Evolutionary conservation across 495 filamentous ascomycete genomes (phyloP), one percentile per base, ranked within the genome.

Genomic region (Platismatia glauca): DNA sequence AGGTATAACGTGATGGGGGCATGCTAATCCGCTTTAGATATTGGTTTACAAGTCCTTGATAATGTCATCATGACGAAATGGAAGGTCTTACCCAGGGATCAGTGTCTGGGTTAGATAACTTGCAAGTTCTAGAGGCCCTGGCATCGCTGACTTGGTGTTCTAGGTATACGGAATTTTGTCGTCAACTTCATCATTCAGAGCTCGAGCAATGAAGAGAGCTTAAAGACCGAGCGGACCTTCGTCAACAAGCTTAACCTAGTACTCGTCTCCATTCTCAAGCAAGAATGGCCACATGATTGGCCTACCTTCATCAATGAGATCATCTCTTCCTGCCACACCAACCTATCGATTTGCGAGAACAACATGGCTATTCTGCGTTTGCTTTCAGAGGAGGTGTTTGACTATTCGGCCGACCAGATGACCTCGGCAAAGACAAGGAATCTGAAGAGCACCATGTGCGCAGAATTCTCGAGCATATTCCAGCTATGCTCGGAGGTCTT

Each of bases 241-340:
- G 74, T 99, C 69, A 97, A 97, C 80, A 97, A 99, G 78, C 83
- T 99, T 53, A 97, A 99, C 66, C 84, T 99, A 58, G 93, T 97
- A 29, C 86, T 99, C 59, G 90, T 99, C 66, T 95, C 90, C 41
- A 94, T 99, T 61, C 77, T 99, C 69, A 99, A 99, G 79, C 94
- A 99, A 75, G 94, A 99, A 74, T 99, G 94, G 94, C 94, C 94
- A n/a, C 93, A 97, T 73, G 94, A 97, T 78, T 99, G 94, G 94
- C 94, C 95, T 12, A 96, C 90, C 11, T 99, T 99, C 74, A 97
- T 97, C 82, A 97, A 96, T 75, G 94, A 99, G 81, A 97, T 99
- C 71, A 91, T 97, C 68, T 87, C 89, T 15, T 95, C 93, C 34
- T 97, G 92, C 72, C 91, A 92, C 69, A 90, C 88, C 61, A 96